Evolutionary conservation across 2,329 filamentous ascomycete species (phyloP).

Genomic region (Byssoonygena ceratinophila): DNA sequence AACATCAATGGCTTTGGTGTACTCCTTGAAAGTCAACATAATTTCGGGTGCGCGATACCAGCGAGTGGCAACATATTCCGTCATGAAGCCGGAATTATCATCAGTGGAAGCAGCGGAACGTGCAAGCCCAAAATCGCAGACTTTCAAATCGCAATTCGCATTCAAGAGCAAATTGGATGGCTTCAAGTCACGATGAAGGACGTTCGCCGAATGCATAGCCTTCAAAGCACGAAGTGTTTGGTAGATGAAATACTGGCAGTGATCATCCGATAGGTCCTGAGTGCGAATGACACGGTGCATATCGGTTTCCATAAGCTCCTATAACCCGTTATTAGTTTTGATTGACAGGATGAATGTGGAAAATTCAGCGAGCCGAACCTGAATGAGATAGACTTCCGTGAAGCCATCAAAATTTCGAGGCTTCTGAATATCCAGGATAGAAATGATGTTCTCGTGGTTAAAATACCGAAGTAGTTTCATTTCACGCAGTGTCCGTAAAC

Average conservation of each 20-base stretch:
- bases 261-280: slow-evolving; percentile 95
- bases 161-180: slow-evolving; percentile 94
- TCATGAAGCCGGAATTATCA: slow-evolving; percentile 99
- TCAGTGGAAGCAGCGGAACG: slow-evolving; percentile 93
- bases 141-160: slow-evolving; percentile 97
- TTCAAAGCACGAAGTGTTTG: slow-evolving; percentile 95
- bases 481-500: slow-evolving; percentile 86
- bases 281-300: slow-evolving; percentile 99
- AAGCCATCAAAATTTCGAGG: slow-evolving; percentile 92
- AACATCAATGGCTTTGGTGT: slow-evolving; percentile 98
- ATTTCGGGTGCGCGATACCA: slow-evolving; percentile 99
- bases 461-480: slow-evolving; percentile 99
- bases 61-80: slow-evolving; percentile 96
- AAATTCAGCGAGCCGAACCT: slow-evolving; percentile 48
- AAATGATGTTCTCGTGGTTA: slow-evolving; percentile 99
- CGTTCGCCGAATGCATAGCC: slow-evolving; percentile 98
- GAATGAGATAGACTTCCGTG: slow-evolving; percentile 96
- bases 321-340: slow-evolving; percentile 5
- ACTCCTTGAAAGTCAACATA: slow-evolving; percentile 99
- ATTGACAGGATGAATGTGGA: slow-evolving; percentile 10
- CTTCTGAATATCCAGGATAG: slow-evolving; percentile 97
- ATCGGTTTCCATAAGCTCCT: slow-evolving; percentile 99
- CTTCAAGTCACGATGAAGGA: slow-evolving; percentile 93
- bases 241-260: slow-evolving; percentile 99
- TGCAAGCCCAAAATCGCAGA: slow-evolving; percentile 95